Conservation (phyloP, 2,329 filamentous ascomycete genomes). For the Emergomyces orientalis region DNA sequence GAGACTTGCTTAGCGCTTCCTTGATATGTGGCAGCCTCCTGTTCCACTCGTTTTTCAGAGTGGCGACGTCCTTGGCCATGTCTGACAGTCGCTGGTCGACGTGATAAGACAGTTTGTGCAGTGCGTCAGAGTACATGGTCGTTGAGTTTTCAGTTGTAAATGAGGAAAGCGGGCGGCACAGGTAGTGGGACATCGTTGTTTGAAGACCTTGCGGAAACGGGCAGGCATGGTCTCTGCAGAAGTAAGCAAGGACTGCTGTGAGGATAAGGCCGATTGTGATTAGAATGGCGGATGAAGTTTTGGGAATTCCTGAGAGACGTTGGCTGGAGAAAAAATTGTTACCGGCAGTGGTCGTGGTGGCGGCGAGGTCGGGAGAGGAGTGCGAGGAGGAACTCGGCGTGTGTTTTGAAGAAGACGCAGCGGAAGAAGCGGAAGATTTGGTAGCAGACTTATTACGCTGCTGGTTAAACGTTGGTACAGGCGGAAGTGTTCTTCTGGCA, state of each 20-base stretch:
- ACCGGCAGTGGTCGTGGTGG: neutral
- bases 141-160: conserved; percentile 5
- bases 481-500: neutral
- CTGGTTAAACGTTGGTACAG: conserved; percentile 2
- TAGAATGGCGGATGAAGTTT: neutral
- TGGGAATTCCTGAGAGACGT: neutral
- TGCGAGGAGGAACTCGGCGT: neutral
- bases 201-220: neutral
- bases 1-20: conserved; percentile 9
- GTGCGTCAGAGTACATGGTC: conserved; percentile 12
- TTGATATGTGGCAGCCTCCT: conserved; percentile 12
- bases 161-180: conserved; percentile 8
- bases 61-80: conserved; percentile 14
- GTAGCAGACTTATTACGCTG: neutral
- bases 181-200: neutral
- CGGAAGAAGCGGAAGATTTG: neutral
- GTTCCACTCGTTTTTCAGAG: conserved; percentile 15
- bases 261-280: neutral
- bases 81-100: conserved; percentile 14
- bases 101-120: conserved; percentile 12
- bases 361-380: neutral
- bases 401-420: neutral
- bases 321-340: neutral
- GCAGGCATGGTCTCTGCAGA: neutral
- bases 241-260: neutral